These are phyloP conservation scores for Dichotomocladium elegans DNA, from an alignment of 371 early-diverging fungal genomes.

Conservation along the genomic window DNA sequence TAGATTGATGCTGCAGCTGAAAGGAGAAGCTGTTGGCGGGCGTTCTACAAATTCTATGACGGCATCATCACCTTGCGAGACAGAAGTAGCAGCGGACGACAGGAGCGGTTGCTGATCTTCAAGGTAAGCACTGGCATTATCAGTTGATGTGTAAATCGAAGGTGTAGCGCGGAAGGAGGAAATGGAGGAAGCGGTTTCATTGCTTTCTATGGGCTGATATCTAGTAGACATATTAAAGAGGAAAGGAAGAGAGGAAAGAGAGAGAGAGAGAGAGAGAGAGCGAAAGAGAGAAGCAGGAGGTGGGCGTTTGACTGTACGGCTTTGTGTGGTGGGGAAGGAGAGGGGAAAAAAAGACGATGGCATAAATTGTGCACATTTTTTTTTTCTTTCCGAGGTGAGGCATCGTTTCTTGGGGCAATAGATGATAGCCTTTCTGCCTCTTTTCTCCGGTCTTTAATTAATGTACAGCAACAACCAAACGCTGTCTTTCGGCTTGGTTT, in stretches of 20 bases:
- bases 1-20: slow-evolving; percentile 67
- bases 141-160: slow-evolving; percentile 8
- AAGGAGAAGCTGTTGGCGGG: slow-evolving; percentile 21
- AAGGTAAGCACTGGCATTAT: slow-evolving; percentile 1
- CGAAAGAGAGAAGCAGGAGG: neutral
- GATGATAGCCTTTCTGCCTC: too few relatives aligned
- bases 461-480: too few relatives aligned
- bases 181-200: slow-evolving; percentile 25
- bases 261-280: neutral
- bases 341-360: neutral
- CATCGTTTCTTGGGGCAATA: too few relatives aligned
- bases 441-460: too few relatives aligned
- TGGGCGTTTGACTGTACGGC: too few relatives aligned
- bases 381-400: too few relatives aligned
- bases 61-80: slow-evolving; percentile 1
- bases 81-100: slow-evolving; percentile 12
- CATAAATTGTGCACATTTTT: too few relatives aligned
- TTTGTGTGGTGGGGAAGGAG: neutral
- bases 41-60: slow-evolving; percentile 4
- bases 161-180: slow-evolving; percentile 21
- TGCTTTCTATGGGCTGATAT: slow-evolving; percentile 25
- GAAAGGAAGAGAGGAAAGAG: neutral
- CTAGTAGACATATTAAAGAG: slow-evolving; percentile 14
- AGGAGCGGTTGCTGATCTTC: slow-evolving; percentile 24
- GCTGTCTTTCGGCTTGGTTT: too few relatives aligned